These are phyloP conservation scores for Boeremia exigua DNA, from an alignment of 2,329 filamentous ascomycete genomes.

Conservation along the genomic window DNA sequence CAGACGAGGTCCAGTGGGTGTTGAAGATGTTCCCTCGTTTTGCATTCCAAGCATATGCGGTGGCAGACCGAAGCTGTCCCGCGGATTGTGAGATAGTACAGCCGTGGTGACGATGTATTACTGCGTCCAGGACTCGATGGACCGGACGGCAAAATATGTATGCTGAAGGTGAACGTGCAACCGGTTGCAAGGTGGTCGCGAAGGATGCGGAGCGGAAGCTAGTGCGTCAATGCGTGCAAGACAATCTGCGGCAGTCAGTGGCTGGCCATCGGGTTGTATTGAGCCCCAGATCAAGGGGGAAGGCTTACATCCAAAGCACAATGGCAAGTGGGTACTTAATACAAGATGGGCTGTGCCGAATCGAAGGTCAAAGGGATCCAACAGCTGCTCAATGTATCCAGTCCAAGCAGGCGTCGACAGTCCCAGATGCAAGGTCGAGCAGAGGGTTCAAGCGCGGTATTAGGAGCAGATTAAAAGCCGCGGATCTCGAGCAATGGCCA, in stretches of 20 bases:
- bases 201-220: conserved; percentile 33
- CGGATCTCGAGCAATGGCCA: conserved; percentile 27
- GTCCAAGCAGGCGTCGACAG: conserved; percentile 24
- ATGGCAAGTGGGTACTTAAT: conserved; percentile 35
- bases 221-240: conserved; percentile 36
- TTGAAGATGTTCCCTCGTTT: conserved; percentile 70
- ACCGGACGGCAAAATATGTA: conserved; percentile 50
- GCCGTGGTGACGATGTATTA: conserved; percentile 75
- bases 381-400: conserved; percentile 25
- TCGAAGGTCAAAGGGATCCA: conserved; percentile 36
- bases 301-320: conserved; percentile 39
- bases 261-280: background rate
- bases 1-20: conserved; percentile 62
- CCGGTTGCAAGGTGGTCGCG: conserved; percentile 33
- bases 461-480: conserved; percentile 22
- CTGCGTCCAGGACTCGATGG: conserved; percentile 58
- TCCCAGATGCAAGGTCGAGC: conserved; percentile 17
- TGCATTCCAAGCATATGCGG: conserved; percentile 92
- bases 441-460: conserved; percentile 22
- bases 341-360: conserved; percentile 32
- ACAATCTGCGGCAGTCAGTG: conserved; percentile 12
- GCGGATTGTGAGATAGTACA: conserved; percentile 75
- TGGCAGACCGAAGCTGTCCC: conserved; percentile 84
- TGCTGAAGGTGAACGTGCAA: conserved; percentile 42
- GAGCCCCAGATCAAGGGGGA: background rate